phyloP scores from a whole-genome alignment of 441 rosid species.

The Cnidoscolus chayamansa region DNA sequence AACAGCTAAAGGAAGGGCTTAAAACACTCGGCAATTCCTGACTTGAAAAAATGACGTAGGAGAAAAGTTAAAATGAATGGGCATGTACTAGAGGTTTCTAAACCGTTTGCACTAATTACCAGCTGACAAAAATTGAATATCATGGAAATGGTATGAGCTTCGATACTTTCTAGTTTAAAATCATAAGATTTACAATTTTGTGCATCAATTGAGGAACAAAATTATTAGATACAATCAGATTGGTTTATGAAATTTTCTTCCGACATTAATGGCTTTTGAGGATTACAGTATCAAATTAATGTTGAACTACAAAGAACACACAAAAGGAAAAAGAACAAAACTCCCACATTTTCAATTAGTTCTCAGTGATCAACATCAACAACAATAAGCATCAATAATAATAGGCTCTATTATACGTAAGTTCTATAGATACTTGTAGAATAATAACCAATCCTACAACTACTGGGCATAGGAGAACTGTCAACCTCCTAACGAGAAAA shows the following conservation, averaged over 20 bases:
- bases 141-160: neutral
- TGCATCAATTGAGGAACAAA: neutral
- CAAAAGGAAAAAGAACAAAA: too few relatives aligned
- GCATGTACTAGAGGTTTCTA: neutral
- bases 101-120: neutral
- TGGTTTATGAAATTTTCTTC: neutral
- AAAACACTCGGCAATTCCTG: neutral
- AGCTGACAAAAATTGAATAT: neutral
- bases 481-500: too few relatives aligned
- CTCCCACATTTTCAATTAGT: too few relatives aligned
- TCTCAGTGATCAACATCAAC: too few relatives aligned
- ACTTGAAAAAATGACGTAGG: neutral
- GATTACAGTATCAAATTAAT: too few relatives aligned
- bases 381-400: too few relatives aligned
- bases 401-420: too few relatives aligned
- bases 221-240: neutral
- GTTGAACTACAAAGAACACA: too few relatives aligned
- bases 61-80: neutral
- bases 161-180: constrained; percentile 1
- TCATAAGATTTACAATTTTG: neutral
- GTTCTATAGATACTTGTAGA: too few relatives aligned
- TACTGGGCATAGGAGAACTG: too few relatives aligned
- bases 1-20: neutral
- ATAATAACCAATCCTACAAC: too few relatives aligned
- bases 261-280: neutral